Conservation (phyloP, 139 green algal species). For the Axilococcus clingmanii region DNA sequence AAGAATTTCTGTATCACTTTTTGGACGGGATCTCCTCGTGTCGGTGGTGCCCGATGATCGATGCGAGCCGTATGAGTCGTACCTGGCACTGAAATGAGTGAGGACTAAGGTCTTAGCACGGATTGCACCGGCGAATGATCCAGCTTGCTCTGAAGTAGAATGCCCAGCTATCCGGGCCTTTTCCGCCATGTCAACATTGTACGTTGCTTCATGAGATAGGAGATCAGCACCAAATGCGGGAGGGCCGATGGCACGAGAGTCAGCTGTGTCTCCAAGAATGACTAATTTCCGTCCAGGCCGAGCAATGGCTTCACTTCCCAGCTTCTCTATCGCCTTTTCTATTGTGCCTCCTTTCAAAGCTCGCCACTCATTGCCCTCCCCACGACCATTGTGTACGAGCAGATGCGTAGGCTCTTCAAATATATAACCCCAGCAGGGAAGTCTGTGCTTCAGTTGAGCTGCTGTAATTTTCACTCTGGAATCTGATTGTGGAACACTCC, state of each 20-base stretch:
- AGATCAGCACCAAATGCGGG: slow-evolving; percentile 57
- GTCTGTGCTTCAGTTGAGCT: slow-evolving; percentile 2
- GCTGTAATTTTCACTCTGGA: slow-evolving; percentile 48
- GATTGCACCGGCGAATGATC: slow-evolving; percentile 68
- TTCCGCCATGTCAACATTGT: slow-evolving; percentile 49
- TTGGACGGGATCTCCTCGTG: not conserved
- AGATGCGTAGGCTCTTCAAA: slow-evolving; percentile 9
- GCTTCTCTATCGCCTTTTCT: not conserved
- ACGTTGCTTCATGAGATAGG: slow-evolving; percentile 89
- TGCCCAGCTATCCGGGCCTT: slow-evolving; percentile 77
- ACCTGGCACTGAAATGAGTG: slow-evolving; percentile 86
- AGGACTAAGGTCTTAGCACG: slow-evolving; percentile 67
- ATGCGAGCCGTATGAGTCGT: not conserved
- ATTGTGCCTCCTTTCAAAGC: not conserved
- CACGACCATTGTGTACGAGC: not conserved
- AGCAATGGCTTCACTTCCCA: slow-evolving; percentile 3
- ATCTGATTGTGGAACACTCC: slow-evolving; percentile 20
- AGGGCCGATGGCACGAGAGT: slow-evolving; percentile 51
- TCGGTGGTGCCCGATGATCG: not conserved
- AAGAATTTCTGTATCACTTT: too few species aligned
- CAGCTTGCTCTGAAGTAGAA: slow-evolving; percentile 80
- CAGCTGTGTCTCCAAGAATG: slow-evolving; percentile 85
- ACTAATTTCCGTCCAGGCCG: slow-evolving; percentile 59
- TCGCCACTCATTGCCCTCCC: slow-evolving; percentile 1
- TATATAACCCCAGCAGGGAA: slow-evolving; percentile 8